Evolutionary conservation across 1,139 yeast species (phyloP).

Genomic region (Lodderomyces metapsilosis): DNA sequence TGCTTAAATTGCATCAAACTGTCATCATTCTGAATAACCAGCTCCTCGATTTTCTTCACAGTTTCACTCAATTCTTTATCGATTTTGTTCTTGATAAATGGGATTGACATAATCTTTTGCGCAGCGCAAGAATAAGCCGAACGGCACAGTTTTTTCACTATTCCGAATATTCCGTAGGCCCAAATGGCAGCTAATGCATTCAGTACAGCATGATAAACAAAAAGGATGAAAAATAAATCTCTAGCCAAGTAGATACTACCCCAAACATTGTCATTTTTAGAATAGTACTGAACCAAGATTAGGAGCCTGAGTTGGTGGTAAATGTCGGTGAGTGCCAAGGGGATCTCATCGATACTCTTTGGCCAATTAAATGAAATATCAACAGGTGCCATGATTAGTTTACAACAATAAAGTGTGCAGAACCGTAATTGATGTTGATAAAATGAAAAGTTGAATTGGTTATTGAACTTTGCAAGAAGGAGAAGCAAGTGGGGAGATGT

Average conservation of each 20-base stretch:
- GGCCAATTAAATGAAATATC: conserved; percentile 4
- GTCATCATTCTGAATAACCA: conserved; percentile 53
- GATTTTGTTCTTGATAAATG: conserved; percentile 56
- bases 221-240: conserved; percentile 25
- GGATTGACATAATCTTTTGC: conserved; percentile 42
- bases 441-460: too few relatives aligned
- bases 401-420: background rate
- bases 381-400: conserved; percentile 4
- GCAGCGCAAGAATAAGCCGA: conserved; percentile 20
- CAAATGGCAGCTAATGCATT: conserved; percentile 16
- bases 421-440: too few relatives aligned
- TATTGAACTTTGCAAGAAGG: too few relatives aligned
- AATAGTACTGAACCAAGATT: conserved; percentile 5
- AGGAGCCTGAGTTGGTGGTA: conserved; percentile 3
- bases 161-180: conserved; percentile 42
- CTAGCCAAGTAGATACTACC: conserved; percentile 20
- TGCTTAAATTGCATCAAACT: conserved; percentile 44
- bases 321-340: background rate
- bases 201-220: conserved; percentile 17
- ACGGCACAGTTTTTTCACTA: conserved; percentile 16
- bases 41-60: conserved; percentile 48
- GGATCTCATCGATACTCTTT: conserved; percentile 4
- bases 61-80: conserved; percentile 57
- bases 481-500: too few relatives aligned
- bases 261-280: conserved; percentile 10